Evolutionary conservation across 495 filamentous ascomycete genomes (phyloP).

Genomic region (Poronia punctata): DNA sequence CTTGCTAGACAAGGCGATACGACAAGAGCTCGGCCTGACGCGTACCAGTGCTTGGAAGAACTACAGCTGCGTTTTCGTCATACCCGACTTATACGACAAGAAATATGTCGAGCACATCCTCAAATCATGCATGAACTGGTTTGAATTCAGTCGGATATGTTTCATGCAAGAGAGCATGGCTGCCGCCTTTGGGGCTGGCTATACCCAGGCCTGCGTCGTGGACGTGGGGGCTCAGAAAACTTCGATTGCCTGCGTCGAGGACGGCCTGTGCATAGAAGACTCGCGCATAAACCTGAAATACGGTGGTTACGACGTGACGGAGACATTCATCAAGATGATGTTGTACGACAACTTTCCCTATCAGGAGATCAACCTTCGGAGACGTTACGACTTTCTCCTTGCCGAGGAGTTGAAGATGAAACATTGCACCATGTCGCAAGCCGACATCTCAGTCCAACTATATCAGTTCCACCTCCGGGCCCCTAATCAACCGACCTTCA

Average conservation of each 20-base stretch:
- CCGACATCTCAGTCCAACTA: slow-evolving; percentile 70
- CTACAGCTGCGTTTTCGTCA: slow-evolving; percentile 90
- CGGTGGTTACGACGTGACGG: slow-evolving; percentile 86
- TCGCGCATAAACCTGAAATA: slow-evolving; percentile 89
- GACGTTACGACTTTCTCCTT: slow-evolving; percentile 84
- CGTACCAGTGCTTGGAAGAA: slow-evolving; percentile 75
- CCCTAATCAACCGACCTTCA: slow-evolving; percentile 77
- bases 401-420: slow-evolving; percentile 93
- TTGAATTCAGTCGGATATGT: slow-evolving; percentile 78
- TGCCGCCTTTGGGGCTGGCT: slow-evolving; percentile 93
- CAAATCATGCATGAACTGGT: slow-evolving; percentile 78
- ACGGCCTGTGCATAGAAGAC: slow-evolving; percentile 89
- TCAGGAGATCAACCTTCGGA: slow-evolving; percentile 80
- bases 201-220: slow-evolving; percentile 85
- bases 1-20: slow-evolving; percentile 80
- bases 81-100: slow-evolving; percentile 94
- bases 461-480: slow-evolving; percentile 85
- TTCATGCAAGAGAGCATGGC: slow-evolving; percentile 95
- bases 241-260: slow-evolving; percentile 94
- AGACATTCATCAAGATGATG: slow-evolving; percentile 95
- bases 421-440: slow-evolving; percentile 78
- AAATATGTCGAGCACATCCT: slow-evolving; percentile 77
- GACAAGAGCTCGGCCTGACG: slow-evolving; percentile 68
- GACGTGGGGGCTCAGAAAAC: slow-evolving; percentile 98
- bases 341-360: slow-evolving; percentile 92